phyloP scores from a whole-genome alignment of 2,329 filamentous ascomycete genomes.

The Exophiala phaeomuriformis region DNA sequence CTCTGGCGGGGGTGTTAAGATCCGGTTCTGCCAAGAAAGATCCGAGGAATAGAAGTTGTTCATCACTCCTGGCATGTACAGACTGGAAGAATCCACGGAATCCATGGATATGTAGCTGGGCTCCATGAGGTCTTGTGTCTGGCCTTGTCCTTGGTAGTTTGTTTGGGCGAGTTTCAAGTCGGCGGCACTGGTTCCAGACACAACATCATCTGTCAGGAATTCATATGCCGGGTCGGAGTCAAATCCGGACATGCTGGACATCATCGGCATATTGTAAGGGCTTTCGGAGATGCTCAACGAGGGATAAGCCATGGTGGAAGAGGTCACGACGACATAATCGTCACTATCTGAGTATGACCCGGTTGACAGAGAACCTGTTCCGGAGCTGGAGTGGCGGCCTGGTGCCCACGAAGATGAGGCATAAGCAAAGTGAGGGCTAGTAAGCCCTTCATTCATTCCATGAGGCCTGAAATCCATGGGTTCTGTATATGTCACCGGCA shows the following conservation, averaged over 20 bases:
- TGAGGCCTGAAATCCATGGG: conserved; percentile 14
- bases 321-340: conserved; percentile 13
- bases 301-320: conserved; percentile 12
- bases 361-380: conserved; percentile 1
- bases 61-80: conserved; percentile 13
- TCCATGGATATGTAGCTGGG: conserved; percentile 14
- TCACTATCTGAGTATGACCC: conserved; percentile 13
- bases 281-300: conserved; percentile 9
- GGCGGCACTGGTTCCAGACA: conserved; percentile 6
- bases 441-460: conserved; percentile 10
- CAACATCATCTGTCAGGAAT: conserved; percentile 14
- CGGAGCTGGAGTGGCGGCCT: conserved; percentile 8
- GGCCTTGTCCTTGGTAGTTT: conserved; percentile 12
- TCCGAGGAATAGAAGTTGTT: conserved; percentile 7
- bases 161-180: conserved; percentile 10
- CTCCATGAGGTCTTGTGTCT: conserved; percentile 13
- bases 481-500: conserved; percentile 13
- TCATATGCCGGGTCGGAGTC: conserved; percentile 15
- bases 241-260: conserved; percentile 11
- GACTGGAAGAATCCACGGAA: background rate
- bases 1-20: conserved; percentile 18
- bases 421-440: conserved; percentile 19
- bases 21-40: conserved; percentile 5
- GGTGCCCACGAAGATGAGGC: conserved; percentile 13
- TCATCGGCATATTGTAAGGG: conserved; percentile 7